Percentiles rank a stretch among this genome's conserved stretches.
phyloP scores from a whole-genome alignment of 2,329 filamentous ascomycete genomes.

The Monilinia fructigena region DNA sequence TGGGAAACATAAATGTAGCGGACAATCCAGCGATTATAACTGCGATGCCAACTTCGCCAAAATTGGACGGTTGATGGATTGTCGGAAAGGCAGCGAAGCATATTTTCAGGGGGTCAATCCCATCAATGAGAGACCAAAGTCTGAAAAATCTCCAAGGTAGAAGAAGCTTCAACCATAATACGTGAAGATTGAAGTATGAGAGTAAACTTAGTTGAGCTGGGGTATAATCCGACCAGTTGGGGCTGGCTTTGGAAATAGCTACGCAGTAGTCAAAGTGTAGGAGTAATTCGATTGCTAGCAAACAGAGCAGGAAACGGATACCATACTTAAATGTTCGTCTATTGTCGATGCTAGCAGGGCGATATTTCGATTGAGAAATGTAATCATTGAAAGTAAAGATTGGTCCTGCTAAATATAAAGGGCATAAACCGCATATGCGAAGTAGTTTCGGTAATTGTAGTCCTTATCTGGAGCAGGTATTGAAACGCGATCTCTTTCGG shows the following conservation, averaged over 20 bases:
- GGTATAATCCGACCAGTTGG: conserved; percentile 79
- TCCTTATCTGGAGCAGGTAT: conserved; percentile 70
- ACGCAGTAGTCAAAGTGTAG: conserved; percentile 92
- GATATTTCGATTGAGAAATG: conserved; percentile 79
- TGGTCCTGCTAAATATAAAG: conserved; percentile 87
- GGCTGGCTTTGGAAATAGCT: conserved; percentile 79
- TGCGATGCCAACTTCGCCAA: conserved; percentile 95
- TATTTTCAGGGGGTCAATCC: conserved; percentile 97
- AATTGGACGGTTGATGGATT: conserved; percentile 90
- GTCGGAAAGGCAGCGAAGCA: conserved; percentile 93
- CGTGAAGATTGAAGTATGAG: conserved; percentile 92
- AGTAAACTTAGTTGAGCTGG: conserved; percentile 85
- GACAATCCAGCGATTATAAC: conserved; percentile 91
- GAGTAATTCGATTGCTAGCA: conserved; percentile 87
- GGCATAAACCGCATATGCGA: conserved; percentile 91
- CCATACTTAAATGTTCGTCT: conserved; percentile 76
- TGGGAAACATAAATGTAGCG: conserved; percentile 88
- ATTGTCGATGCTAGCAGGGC: conserved; percentile 65
- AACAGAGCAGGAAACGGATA: conserved; percentile 73
- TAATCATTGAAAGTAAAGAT: conserved; percentile 99
- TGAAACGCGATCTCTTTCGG: conserved; percentile 81
- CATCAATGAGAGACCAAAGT: conserved; percentile 89
- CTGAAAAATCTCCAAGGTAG: conserved; percentile 98
- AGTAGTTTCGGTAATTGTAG: conserved; percentile 80
- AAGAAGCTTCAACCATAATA: conserved; percentile 97